Evolutionary conservation across 371 early-diverging fungal species (phyloP).

Genomic region (Actinomortierella wolfii): DNA sequence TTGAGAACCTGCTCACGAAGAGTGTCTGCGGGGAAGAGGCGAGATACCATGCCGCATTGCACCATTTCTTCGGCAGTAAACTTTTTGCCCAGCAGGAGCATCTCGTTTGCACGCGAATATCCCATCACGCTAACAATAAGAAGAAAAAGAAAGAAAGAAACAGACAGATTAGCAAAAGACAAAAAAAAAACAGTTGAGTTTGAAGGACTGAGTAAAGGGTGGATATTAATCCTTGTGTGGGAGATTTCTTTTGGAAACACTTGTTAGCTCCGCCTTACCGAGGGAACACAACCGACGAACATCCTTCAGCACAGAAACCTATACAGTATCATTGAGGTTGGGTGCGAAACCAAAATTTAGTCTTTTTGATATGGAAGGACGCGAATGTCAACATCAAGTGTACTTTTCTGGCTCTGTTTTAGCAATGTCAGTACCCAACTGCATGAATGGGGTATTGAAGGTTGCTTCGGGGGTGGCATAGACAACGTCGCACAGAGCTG

Average conservation of each 20-base stretch:
- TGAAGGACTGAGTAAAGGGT: too few species aligned
- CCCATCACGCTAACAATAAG: constrained; percentile 56
- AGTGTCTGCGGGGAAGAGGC: constrained; percentile 55
- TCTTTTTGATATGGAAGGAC: too few species aligned
- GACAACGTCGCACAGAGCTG: constrained; percentile 73
- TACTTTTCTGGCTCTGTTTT: neutral
- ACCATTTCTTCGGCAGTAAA: constrained; percentile 60
- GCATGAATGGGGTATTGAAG: constrained; percentile 74
- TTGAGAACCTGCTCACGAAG: constrained; percentile 57
- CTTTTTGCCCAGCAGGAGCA: constrained; percentile 61
- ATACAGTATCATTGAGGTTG: neutral
- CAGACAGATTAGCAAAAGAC: neutral
- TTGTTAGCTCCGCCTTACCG: too few species aligned
- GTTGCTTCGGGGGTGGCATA: constrained; percentile 67
- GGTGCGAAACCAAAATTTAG: neutral
- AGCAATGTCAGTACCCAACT: constrained; percentile 50
- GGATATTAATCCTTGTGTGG: too few species aligned
- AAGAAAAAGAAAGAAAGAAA: neutral
- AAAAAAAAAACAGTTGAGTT: too few species aligned
- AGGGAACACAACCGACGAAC: constrained; percentile 67
- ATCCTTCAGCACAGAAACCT: constrained; percentile 74
- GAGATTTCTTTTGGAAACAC: too few species aligned
- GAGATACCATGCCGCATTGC: constrained; percentile 52
- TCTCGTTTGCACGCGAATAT: constrained; percentile 62
- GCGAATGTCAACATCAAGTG: too few species aligned